Conservation (phyloP, 177 flowering plant genomes). For the Telopea speciosissima region DNA sequence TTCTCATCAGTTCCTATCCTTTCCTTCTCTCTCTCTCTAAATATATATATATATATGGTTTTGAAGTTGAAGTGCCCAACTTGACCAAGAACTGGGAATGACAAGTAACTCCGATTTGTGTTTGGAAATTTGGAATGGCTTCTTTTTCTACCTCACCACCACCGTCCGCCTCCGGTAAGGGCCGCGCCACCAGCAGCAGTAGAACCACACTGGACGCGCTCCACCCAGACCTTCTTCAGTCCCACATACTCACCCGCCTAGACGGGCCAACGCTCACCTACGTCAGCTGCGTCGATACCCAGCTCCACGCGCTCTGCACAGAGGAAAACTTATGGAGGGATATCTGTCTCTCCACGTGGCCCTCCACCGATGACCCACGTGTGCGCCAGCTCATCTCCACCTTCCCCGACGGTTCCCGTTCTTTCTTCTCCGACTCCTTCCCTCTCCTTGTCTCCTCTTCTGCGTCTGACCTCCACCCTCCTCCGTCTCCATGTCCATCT, state of each 20-base stretch:
- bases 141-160: background rate
- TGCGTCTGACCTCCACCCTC: background rate
- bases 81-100: too few relatives aligned
- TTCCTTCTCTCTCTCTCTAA: too few relatives aligned
- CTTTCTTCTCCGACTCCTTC: slow-evolving; percentile 69
- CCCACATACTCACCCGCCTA: slow-evolving; percentile 64
- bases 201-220: slow-evolving; percentile 33
- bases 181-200: slow-evolving; percentile 3
- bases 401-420: slow-evolving; percentile 51
- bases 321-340: slow-evolving; percentile 47
- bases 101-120: too few relatives aligned
- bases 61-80: too few relatives aligned
- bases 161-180: slow-evolving; percentile 10
- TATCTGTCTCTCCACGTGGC: slow-evolving; percentile 58
- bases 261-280: slow-evolving; percentile 68
- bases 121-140: too few relatives aligned
- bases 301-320: slow-evolving; percentile 35
- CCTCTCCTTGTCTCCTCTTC: slow-evolving; percentile 26
- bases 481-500: background rate
- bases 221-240: slow-evolving; percentile 49
- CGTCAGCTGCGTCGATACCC: slow-evolving; percentile 41
- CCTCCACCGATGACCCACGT: slow-evolving; percentile 45
- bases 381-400: slow-evolving; percentile 32
- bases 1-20: too few relatives aligned
- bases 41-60: too few relatives aligned